phyloP scores from a whole-genome alignment of 148 eudicot species.

The Cornus kousa region DNA sequence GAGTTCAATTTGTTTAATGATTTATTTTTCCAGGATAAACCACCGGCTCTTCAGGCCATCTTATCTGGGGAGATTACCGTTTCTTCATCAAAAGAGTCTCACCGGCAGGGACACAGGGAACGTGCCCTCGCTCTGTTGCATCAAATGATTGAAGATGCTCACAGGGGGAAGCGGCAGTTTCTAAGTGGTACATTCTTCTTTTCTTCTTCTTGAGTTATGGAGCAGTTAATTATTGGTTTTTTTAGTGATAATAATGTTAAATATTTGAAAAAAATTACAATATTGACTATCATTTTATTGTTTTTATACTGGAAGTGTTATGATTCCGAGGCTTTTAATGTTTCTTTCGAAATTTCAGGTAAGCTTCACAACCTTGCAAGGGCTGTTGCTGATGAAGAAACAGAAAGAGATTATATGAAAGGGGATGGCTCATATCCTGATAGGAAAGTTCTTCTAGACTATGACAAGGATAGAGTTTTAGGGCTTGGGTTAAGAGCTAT shows the following conservation, averaged over 20 bases:
- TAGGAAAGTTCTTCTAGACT: conserved; percentile 36
- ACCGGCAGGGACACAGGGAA: conserved; percentile 77
- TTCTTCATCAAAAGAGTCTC: conserved; percentile 39
- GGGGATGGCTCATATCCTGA: conserved; percentile 51
- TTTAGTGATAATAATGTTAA: too few species aligned
- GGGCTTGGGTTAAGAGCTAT: conserved; percentile 82
- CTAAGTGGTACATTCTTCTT: conserved; percentile 60
- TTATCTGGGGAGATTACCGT: conserved; percentile 64
- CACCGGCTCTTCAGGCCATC: conserved; percentile 65
- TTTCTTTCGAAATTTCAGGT: conserved; percentile 44
- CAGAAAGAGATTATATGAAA: conserved; percentile 45
- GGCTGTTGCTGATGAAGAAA: conserved; percentile 96
- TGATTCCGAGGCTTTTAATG: neutral
- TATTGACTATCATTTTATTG: neutral
- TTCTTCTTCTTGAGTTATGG: neutral
- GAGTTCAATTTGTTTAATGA: neutral
- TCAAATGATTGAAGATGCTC: conserved; percentile 99
- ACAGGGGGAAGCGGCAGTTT: conserved; percentile 93
- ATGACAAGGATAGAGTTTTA: conserved; percentile 62
- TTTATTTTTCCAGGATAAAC: conserved; percentile 58
- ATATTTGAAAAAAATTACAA: neutral
- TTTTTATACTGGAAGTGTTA: neutral
- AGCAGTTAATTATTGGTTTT: neutral
- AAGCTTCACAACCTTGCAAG: conserved; percentile 99
- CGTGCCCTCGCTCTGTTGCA: conserved; percentile 92